A percentile compares a stretch with the other conserved stretches of the same genome.
Conservation (phyloP, 2,329 filamentous ascomycete species). For the Fusarium buharicum region DNA sequence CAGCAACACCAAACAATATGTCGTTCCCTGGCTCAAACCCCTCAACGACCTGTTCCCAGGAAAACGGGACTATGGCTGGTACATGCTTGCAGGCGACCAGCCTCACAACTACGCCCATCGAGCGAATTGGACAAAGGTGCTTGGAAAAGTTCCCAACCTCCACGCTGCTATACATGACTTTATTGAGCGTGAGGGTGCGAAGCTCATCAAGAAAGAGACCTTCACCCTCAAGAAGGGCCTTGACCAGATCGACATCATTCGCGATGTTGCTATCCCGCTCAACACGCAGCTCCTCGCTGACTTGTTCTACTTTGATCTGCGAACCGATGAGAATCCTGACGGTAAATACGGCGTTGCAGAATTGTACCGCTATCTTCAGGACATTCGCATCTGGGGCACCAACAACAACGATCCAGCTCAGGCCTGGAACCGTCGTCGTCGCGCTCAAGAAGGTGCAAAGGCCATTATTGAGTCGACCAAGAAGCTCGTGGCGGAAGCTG, state of each 20-base stretch:
- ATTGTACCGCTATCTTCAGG: constrained; percentile 55
- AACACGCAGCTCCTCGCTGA: constrained; percentile 66
- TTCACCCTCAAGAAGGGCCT: constrained; percentile 52
- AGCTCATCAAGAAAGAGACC: constrained; percentile 55
- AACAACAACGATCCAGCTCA: constrained; percentile 60
- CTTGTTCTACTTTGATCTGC: constrained; percentile 68
- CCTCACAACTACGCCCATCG: constrained; percentile 49
- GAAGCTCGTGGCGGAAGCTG: constrained; percentile 53
- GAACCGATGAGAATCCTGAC: constrained; percentile 62
- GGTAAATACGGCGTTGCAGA: constrained; percentile 56
- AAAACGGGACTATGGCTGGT: constrained; percentile 53
- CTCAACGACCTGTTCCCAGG: constrained; percentile 49
- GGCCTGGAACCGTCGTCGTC: constrained; percentile 58
- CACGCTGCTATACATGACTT: constrained; percentile 48
- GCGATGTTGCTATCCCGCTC: constrained; percentile 68
- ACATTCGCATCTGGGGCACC: constrained; percentile 58
- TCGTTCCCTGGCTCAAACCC: constrained; percentile 49
- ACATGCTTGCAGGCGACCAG: constrained; percentile 53
- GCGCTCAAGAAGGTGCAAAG: constrained; percentile 54
- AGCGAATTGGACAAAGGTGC: constrained; percentile 45
- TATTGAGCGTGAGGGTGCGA: constrained; percentile 47
- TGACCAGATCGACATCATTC: constrained; percentile 55
- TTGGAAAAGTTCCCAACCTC: constrained; percentile 51
- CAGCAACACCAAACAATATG: constrained; percentile 48
- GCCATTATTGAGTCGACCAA: constrained; percentile 53